Conservation (phyloP, 805 yeast genomes). For the Metschnikowia rubicola region DNA sequence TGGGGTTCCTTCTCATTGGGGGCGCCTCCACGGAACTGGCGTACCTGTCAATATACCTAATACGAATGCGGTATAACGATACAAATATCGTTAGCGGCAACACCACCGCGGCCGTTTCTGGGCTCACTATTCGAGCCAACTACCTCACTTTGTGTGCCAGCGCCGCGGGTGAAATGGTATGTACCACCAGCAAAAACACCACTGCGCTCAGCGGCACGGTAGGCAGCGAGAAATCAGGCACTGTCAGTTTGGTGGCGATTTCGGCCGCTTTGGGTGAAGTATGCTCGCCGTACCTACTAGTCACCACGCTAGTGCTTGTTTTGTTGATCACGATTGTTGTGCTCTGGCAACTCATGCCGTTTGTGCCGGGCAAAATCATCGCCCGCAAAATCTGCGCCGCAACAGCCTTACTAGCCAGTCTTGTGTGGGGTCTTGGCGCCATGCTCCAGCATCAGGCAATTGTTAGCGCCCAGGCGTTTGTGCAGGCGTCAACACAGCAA, state of each 20-base stretch:
- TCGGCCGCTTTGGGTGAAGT: conserved; percentile 44
- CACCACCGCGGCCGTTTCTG: conserved; percentile 23
- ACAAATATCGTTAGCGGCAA: conserved; percentile 13
- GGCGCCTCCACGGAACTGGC: conserved; percentile 40
- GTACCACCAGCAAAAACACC: conserved; percentile 32
- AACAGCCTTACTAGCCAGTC: conserved; percentile 7
- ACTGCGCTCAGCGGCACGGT: conserved; percentile 17
- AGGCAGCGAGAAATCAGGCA: conserved; percentile 14
- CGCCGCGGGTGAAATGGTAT: conserved; percentile 28
- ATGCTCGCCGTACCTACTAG: conserved; percentile 53
- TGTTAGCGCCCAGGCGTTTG: conserved; percentile 39
- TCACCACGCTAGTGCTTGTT: conserved; percentile 45
- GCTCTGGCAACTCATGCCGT: conserved; percentile 47
- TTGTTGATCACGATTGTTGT: conserved; percentile 38
- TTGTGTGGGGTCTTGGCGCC: conserved; percentile 63
- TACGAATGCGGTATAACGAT: conserved; percentile 46
- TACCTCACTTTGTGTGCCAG: conserved; percentile 56
- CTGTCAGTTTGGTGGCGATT: conserved; percentile 45
- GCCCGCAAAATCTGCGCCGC: conserved; percentile 33
- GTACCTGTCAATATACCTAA: conserved; percentile 49
- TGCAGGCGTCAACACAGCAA: conserved; percentile 49
- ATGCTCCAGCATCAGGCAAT: conserved; percentile 62
- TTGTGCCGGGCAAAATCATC: conserved; percentile 43
- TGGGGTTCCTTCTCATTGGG: conserved; percentile 56
- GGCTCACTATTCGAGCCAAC: conserved; percentile 49